Evolutionary conservation across 352 stramenopile species (phyloP), one percentile per base, ranked within the genome.

Genomic region (Globisporangium splendens): DNA sequence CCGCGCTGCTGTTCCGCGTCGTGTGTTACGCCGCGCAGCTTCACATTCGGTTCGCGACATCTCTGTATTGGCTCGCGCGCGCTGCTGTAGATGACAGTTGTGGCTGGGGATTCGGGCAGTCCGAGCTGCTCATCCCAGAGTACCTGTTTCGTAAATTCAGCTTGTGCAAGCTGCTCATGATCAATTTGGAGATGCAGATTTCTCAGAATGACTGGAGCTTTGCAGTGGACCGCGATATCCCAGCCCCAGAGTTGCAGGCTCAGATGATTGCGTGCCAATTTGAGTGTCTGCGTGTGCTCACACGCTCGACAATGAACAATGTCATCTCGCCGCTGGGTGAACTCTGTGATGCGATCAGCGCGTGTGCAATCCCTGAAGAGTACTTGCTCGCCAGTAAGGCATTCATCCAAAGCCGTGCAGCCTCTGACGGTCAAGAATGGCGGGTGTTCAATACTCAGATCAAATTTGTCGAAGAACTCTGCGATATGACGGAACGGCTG

Each of bases 121-220:
- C 79, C 1, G 81, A 90, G 59, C 57, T 89, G 20, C 78, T 85
- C 42, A 72, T 93, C 8, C 83, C 83, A 1, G 79, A 89, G 14
- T 93, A 86, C 48, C 66, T 93, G 49, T 88, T 82, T 54, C 71
- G 75, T n/a, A 89, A 89, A 54, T 77, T 93, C 61, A 87, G 79
- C 42, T 79, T 83, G 64, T 91, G 81, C 68, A 91, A 93, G 65
- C 56, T 93, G 28, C 65, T 91, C 28, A 79, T 93, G 70, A 76
- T 88, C 48, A 93, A 93, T 50, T 65, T 93, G 49, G 77, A 93
- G 64, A 89, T 90, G 79, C 81, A 91, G 62, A 83, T 93, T 61
- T 73, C 72, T 0, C 64, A 72, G 49, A 57, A 68, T 17, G 69
- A 89, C 43, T 91, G 75, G 80, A 64, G 58, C 21, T 93, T 91